Evolutionary conservation across 2,329 filamentous ascomycete species (phyloP).

Genomic region (Emmonsia crescens): DNA sequence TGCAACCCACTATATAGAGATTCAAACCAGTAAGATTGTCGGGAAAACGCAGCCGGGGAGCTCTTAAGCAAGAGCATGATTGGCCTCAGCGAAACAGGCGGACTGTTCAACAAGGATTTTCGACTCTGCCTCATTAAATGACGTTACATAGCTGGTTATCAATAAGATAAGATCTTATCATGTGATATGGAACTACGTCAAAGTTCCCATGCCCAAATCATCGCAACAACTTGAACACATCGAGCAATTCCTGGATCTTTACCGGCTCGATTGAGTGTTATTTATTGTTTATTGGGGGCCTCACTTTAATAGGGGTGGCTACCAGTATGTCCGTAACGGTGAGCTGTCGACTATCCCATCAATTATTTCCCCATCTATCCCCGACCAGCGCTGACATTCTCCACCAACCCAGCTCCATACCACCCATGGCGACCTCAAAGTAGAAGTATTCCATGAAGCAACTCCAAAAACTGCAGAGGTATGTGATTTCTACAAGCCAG

Average conservation of each 20-base stretch:
- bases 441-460: slow-evolving; percentile 91
- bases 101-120: too few species aligned
- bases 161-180: not conserved
- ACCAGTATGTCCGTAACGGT: slow-evolving; percentile 13
- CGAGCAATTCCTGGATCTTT: not conserved
- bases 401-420: slow-evolving; percentile 56
- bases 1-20: too few species aligned
- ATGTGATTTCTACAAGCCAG: slow-evolving; percentile 17
- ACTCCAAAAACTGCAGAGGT: slow-evolving; percentile 87
- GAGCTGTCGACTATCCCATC: not conserved
- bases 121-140: too few species aligned
- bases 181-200: not conserved
- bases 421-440: slow-evolving; percentile 77
- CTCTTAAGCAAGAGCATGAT: too few species aligned
- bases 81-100: too few species aligned
- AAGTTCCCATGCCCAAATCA: not conserved
- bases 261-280: not conserved
- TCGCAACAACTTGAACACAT: not conserved
- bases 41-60: too few species aligned
- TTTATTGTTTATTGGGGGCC: not conserved
- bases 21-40: too few species aligned
- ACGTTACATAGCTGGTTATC: not conserved
- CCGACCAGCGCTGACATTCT: not conserved
- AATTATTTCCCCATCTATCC: not conserved
- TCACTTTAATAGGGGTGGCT: not conserved